Base-by-base conservation (phyloP, 345 rosid species). In the Rhodamnia argentea region DNA sequence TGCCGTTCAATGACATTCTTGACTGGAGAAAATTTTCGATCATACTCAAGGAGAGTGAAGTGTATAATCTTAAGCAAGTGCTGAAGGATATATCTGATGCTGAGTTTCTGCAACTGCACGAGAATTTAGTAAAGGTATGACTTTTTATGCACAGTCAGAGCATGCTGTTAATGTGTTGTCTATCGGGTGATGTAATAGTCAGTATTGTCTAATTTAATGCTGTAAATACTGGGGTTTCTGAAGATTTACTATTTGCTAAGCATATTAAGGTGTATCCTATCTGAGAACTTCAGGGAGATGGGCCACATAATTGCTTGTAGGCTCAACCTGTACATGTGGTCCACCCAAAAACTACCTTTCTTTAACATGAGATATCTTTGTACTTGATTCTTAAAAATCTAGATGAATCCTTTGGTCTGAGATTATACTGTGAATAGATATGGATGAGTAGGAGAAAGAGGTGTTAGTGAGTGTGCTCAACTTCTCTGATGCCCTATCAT, bases 1-100 rank as follows among this genome's bases (percentile, higher is more conserved):
- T 97, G 29, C 99, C 99, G 23, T 97, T 97, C 91, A 96, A 96
- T 76, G 98, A 96, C 92, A 91, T 96, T 76, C 89, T 97, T 44
- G 87, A 95, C 85, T 97, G 99, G 99, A 74, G 87, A 59, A 95
- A 94, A 85, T 97, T 96, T 76, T 87, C 98, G 29, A 95, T 97
- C 78, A 90, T 96, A 53, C 95, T 97, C 18, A 92, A 89, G 83
- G 96, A 96, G 88, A 84, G 29, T 83, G 98, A 97, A 88, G 96
- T 94, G 3, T 96, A 94, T 87, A 84, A 91, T 84, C 99, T 97
- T 32, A 96, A 95, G 92, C 90, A 91, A 89, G 92, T 94, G 85
- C 95, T 97, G 40, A 95, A 97, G 90, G 87, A 89, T 84, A 97
- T 96, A 89, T 84, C 99, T 24, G 89, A 97, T 24, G 92, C 89